These are phyloP conservation scores for Zopfia rhizophila DNA, from an alignment of 2,329 filamentous ascomycete species.

Conservation along the genomic window DNA sequence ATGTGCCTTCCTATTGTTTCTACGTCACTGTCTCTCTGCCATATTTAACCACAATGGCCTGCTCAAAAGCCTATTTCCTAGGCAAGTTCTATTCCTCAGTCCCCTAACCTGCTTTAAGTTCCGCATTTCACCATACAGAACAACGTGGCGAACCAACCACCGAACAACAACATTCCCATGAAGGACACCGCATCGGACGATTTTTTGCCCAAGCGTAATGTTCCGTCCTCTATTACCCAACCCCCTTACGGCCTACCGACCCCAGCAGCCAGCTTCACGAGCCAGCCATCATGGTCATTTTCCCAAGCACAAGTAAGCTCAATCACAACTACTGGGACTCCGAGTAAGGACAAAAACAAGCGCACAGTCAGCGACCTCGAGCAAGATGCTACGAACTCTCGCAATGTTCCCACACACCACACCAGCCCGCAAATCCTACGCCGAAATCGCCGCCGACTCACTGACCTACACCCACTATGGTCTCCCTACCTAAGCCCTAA, in stretches of 20 bases:
- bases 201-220: no score
- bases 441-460: constrained; percentile 32
- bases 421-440: constrained; percentile 27
- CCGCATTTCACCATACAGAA: constrained; percentile 9
- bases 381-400: neutral
- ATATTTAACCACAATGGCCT: neutral
- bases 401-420: neutral
- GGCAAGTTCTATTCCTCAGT: no score
- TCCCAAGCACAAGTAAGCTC: no score
- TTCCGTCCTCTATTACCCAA: constrained; percentile 17
- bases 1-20: neutral
- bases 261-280: no score
- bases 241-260: no score
- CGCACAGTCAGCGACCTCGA: constrained; percentile 29
- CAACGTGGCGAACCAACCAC: no score
- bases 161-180: no score
- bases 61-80: no score
- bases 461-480: constrained; percentile 33
- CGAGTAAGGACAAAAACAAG: constrained; percentile 33
- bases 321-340: no score
- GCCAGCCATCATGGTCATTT: constrained; percentile 52
- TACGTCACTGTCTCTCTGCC: neutral
- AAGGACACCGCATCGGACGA: no score
- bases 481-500: constrained; percentile 19
- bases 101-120: neutral